These are phyloP conservation scores for Haplosporangium gracile DNA, from an alignment of 192 early-diverging fungal genomes.

Conservation along the genomic window DNA sequence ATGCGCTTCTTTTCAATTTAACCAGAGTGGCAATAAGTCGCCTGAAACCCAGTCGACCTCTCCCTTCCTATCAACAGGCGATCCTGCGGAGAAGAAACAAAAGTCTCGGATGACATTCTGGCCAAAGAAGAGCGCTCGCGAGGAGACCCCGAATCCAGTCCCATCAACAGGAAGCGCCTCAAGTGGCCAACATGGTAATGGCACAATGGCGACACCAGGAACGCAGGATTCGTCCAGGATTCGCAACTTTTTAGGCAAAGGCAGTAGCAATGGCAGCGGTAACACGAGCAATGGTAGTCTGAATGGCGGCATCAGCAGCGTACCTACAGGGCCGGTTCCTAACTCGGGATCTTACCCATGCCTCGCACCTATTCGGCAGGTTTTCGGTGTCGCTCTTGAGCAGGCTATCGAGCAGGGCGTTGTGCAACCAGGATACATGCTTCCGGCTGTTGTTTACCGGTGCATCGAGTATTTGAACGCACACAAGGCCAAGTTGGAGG, in stretches of 20 bases:
- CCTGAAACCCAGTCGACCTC: slow-evolving; percentile 17
- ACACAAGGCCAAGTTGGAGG: slow-evolving; percentile 89
- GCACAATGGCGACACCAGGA: not conserved
- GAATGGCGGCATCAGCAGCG: not conserved
- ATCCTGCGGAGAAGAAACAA: slow-evolving; percentile 45
- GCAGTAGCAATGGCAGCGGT: not conserved
- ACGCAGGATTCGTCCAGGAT: slow-evolving; percentile 26
- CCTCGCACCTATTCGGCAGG: slow-evolving; percentile 36
- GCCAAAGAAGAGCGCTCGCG: slow-evolving; percentile 42
- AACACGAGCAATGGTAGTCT: not conserved
- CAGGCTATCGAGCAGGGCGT: slow-evolving; percentile 80
- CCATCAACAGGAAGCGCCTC: not conserved
- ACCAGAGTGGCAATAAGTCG: slow-evolving; percentile 7
- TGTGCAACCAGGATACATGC: slow-evolving; percentile 81
- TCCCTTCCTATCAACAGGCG: slow-evolving; percentile 13
- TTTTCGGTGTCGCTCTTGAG: slow-evolving; percentile 92
- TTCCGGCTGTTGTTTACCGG: slow-evolving; percentile 95
- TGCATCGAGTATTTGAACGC: slow-evolving; percentile 97
- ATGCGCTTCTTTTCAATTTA: not conserved
- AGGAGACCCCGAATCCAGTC: slow-evolving; percentile 7
- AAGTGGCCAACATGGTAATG: slow-evolving; percentile 1
- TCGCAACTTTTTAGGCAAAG: slow-evolving; percentile 29
- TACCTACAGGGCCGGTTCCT: not conserved
- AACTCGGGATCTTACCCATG: slow-evolving; percentile 11
- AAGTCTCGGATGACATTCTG: slow-evolving; percentile 55